Base-by-base conservation (phyloP, 2,329 filamentous ascomycete genomes). In the Chaetomium globosum region DNA sequence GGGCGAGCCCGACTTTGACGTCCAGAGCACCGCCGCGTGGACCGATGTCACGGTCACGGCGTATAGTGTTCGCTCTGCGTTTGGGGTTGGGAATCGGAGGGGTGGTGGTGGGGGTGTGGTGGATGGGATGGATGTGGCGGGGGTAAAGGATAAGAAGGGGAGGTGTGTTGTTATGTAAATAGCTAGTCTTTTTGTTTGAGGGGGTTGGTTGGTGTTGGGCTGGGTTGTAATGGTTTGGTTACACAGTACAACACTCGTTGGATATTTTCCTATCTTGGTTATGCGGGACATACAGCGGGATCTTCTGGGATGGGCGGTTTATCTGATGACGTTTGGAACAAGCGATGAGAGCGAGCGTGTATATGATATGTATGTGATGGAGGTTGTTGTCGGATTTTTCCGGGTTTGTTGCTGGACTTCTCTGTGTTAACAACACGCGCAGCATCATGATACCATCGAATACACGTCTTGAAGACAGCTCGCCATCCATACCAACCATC, bases 11-110 rank as follows among this genome's bases (percentile, higher is more conserved):
- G 75, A 80, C 61, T 69, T 72, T 65, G 76, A 73, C 9, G 76
- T 74, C 16, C 39, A 43, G 46, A 83, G 80, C 71, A 80, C 75
- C 67, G 77, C 78, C 9, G 82, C 65, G 8, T 73, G 72, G 72
- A 73, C 70, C 13, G 69, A 73, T 53, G 67, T 73, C 1, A 70
- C 68, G 19, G 63, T 55, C 2, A 67, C 63, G 28, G 62, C 51
- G 19, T 64, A 65, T 31, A 71, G 67, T 28, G 63, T 59, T 0
- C 26, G 67, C 52, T 65, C 57, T 8, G 65, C 54, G 5, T 67
- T 67, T 61, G 23, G n/a, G 19, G 59, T 53, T 16, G 48, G 28
- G 12, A 19, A 26, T 48, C 9, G 23, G 51, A 33, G 46, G 19
- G 16, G 52, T 36, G 49, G 26, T 26, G 26, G 23, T 7, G 39